Percentiles rank a stretch among this genome's conserved stretches.
Evolutionary conservation across 371 early-diverging fungal genomes (phyloP).

Genomic region (Syncephalis plumigaleata): DNA sequence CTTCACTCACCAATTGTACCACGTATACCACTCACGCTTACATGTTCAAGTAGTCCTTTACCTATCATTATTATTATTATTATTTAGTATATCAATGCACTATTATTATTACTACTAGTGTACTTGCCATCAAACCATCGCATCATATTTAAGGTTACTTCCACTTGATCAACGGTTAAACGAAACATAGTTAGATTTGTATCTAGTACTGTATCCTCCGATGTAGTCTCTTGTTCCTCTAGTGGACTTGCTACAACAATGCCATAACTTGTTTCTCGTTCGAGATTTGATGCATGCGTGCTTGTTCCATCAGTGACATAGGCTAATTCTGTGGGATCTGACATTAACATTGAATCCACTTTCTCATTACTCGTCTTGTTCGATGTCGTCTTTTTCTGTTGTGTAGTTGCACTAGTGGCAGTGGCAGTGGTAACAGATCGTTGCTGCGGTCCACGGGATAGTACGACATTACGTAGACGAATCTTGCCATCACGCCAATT

Average conservation of each 20-base stretch:
- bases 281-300: constrained; percentile 13
- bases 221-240: neutral
- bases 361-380: too few relatives aligned
- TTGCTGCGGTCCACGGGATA: constrained; percentile 1
- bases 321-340: neutral
- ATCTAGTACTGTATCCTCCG: constrained; percentile 19
- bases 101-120: too few relatives aligned
- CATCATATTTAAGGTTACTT: constrained; percentile 73
- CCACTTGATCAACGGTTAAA: constrained; percentile 59
- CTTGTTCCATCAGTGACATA: too few relatives aligned
- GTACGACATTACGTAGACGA: constrained; percentile 56
- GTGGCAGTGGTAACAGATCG: too few relatives aligned
- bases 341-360: too few relatives aligned
- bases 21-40: constrained; percentile 68
- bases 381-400: too few relatives aligned
- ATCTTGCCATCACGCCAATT: constrained; percentile 86
- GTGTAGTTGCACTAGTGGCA: constrained; percentile 1
- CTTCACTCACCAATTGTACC: constrained; percentile 43
- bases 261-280: constrained; percentile 5
- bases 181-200: constrained; percentile 78
- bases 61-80: constrained; percentile 6
- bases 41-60: constrained; percentile 71
- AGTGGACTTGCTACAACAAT: constrained; percentile 1
- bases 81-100: neutral
- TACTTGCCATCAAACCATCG: constrained; percentile 69